Conservation (phyloP, 2,329 filamentous ascomycete species). For the Shiraia sp. region DNA sequence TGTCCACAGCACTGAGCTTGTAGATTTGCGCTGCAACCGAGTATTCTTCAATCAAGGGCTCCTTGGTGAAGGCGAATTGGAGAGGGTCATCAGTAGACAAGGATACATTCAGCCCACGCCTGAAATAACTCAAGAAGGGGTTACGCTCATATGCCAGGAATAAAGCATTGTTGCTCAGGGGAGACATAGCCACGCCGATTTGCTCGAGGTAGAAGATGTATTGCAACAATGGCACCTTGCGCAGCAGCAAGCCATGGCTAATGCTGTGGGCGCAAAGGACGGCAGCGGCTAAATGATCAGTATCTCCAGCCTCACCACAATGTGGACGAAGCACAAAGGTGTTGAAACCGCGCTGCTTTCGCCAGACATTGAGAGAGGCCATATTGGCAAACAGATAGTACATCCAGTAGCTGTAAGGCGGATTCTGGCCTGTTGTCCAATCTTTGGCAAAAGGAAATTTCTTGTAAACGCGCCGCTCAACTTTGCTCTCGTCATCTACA, state of each 20-base stretch:
- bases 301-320: constrained; percentile 95
- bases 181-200: constrained; percentile 99
- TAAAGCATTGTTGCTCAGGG: constrained; percentile 93
- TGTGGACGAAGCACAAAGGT: constrained; percentile 92
- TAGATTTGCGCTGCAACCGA: constrained; percentile 98
- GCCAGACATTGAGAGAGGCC: constrained; percentile 86
- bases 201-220: constrained; percentile 98
- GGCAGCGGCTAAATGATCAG: constrained; percentile 90
- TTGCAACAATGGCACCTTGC: constrained; percentile 92
- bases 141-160: constrained; percentile 97
- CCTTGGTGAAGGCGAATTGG: constrained; percentile 98
- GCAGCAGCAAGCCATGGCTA: constrained; percentile 87
- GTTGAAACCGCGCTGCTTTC: constrained; percentile 90
- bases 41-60: constrained; percentile 97
- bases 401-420: constrained; percentile 98
- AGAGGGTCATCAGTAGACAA: constrained; percentile 95
- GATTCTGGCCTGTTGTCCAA: constrained; percentile 93
- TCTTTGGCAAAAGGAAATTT: constrained; percentile 90
- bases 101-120: constrained; percentile 91
- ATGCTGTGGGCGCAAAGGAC: constrained; percentile 95
- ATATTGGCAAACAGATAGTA: constrained; percentile 97
- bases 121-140: constrained; percentile 94
- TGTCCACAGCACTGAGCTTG: constrained; percentile 93
- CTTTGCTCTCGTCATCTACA: constrained; percentile 97
- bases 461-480: constrained; percentile 88